Evolutionary conservation across 208 protist species (phyloP), one percentile per base, ranked within the genome.

Genomic region (Acanthamoeba triangularis): DNA sequence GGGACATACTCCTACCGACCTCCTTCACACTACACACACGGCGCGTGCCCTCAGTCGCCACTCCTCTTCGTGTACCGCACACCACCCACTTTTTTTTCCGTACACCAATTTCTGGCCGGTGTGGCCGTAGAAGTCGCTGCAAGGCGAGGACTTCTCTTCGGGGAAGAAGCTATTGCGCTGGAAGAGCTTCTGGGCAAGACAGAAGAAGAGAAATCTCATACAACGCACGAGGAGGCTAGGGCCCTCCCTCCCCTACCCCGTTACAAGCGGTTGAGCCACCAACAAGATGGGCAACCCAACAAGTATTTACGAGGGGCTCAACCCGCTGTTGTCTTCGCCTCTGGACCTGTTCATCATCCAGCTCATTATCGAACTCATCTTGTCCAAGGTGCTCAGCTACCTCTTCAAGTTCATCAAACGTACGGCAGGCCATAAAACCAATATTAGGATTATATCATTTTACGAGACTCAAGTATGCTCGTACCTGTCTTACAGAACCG

Each of bases 291-390:
- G 2, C 0, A 10, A 10, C 0, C 69, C 25, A 10, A 28, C 69
- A 3, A 80, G 59, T 28, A 87, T 95, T 28, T 72, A 90, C 63
- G 10, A 65, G 56, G 91, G 91, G 25, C 2, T 2, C 18, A 80
- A 56, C 47, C 91, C 91, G 7, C 37, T 87, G 8, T 23, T 35
- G 23, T 47, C 25, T 25, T 69, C 74, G 16, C 28, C 74, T 0
- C 30, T 95, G 74, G 80, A 56, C 91, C 74, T 95, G 2, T 95
- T 95, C 91, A 69, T 95, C 20, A 67, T 95, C 16, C 91, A 95
- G 91, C 61, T 95, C 37, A 37, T 72, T 8, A 49, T 95, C 28
- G 91, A 87, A 1, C 67, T 95, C n/a, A 78, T 54, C 56, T 6
- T 95, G 20, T 85, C 91, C 35, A 76, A 67, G 63, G 65, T 95